Evolutionary conservation across 768 basidiomycete genomes (phyloP).

Genomic region (Suillus discolor): DNA sequence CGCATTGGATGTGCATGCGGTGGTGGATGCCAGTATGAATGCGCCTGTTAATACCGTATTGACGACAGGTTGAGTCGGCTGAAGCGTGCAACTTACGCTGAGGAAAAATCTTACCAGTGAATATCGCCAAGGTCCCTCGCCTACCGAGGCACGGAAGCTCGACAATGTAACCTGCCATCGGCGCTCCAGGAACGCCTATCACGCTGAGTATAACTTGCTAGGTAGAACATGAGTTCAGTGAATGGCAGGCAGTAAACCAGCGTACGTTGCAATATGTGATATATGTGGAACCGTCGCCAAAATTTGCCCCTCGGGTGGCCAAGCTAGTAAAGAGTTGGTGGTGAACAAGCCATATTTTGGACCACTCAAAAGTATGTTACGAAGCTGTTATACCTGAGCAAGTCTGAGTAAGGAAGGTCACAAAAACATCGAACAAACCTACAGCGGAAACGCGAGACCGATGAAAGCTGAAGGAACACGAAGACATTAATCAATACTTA

Average conservation of each 20-base stretch:
- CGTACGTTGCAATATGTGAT: conserved; percentile 74
- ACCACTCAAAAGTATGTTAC: conserved; percentile 52
- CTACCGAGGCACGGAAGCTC: conserved; percentile 54
- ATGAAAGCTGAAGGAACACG: conserved; percentile 55
- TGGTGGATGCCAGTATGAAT: conserved; percentile 60
- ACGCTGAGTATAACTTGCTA: conserved; percentile 61
- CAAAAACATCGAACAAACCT: conserved; percentile 18
- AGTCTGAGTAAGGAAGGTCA: neutral
- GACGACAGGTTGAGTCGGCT: neutral
- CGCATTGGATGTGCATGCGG: conserved; percentile 51
- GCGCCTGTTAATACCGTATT: conserved; percentile 56
- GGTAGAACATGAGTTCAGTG: conserved; percentile 12
- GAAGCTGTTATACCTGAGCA: conserved; percentile 49
- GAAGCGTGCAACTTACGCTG: neutral
- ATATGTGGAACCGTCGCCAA: conserved; percentile 69
- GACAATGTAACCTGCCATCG: conserved; percentile 56
- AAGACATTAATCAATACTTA: neutral
- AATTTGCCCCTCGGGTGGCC: conserved; percentile 63
- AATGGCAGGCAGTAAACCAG: neutral
- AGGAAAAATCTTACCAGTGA: conserved; percentile 42
- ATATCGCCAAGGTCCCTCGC: conserved; percentile 53
- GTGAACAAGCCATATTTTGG: neutral
- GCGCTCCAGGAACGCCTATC: conserved; percentile 58
- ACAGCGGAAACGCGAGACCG: conserved; percentile 76
- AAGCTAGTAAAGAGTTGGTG: conserved; percentile 43